Evolutionary conservation across 768 basidiomycete species (phyloP).

Genomic region (Mycena filopes): DNA sequence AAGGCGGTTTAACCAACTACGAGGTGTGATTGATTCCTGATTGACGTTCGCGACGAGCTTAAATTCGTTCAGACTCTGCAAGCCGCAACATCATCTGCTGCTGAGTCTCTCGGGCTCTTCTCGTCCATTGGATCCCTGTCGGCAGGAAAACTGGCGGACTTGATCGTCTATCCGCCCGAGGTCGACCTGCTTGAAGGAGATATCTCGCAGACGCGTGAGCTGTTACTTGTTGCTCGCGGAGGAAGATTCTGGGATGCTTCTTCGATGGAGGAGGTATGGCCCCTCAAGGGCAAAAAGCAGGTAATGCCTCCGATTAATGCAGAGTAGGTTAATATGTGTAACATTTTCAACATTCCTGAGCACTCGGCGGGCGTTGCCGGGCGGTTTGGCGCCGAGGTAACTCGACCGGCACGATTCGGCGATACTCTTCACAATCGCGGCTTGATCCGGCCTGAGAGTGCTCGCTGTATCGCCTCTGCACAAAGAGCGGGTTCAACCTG

Average conservation of each 20-base stretch:
- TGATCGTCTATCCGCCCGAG: constrained; percentile 71
- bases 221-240: constrained; percentile 69
- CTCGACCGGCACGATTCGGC: no score
- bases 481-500: constrained; percentile 23
- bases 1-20: constrained; percentile 76
- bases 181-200: constrained; percentile 67
- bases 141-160: constrained; percentile 76
- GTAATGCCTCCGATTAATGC: constrained; percentile 69
- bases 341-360: no score
- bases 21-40: constrained; percentile 55
- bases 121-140: constrained; percentile 71
- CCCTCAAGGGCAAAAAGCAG: constrained; percentile 66
- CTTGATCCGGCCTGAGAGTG: neutral
- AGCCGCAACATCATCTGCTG: constrained; percentile 75
- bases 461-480: constrained; percentile 24
- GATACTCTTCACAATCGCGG: constrained; percentile 1
- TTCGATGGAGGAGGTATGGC: constrained; percentile 72
- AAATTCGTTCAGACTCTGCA: constrained; percentile 61
- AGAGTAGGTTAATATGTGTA: constrained; percentile 47
- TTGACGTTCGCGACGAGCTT: neutral
- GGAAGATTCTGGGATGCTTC: constrained; percentile 78
- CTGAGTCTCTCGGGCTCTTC: constrained; percentile 71
- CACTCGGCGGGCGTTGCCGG: no score
- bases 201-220: constrained; percentile 59
- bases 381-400: no score